phyloP scores from a whole-genome alignment of 169 alveolate species.

The Plasmodium yoelii region DNA sequence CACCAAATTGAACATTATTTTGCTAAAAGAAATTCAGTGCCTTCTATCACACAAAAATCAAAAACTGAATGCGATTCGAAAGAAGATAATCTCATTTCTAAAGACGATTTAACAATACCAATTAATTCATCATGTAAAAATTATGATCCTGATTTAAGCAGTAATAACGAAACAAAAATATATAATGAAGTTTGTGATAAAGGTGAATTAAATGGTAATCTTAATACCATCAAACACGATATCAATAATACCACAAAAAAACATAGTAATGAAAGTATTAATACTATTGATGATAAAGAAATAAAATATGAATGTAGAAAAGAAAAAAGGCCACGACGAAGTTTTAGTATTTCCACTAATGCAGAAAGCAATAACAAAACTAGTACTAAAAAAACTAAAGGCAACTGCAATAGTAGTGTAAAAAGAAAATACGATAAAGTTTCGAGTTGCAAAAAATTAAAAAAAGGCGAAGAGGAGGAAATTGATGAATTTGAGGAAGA shows the following conservation, averaged over 20 bases:
- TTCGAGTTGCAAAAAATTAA: background rate
- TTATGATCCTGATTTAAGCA: background rate
- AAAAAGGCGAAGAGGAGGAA: conserved; percentile 7
- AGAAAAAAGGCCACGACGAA: conserved; percentile 31
- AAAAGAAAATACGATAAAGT: conserved; percentile 4
- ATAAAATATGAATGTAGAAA: conserved; percentile 11
- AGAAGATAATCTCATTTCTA: conserved; percentile 8
- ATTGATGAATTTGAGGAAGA: background rate
- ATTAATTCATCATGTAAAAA: conserved; percentile 5
- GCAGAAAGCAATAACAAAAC: background rate
- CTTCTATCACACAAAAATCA: conserved; percentile 6
- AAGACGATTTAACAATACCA: background rate
- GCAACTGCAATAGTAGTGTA: background rate
- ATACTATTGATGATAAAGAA: background rate
- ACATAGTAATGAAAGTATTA: background rate
- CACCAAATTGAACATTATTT: conserved; percentile 62
- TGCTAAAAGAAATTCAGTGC: conserved; percentile 15
- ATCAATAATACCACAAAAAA: background rate
- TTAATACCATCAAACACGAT: background rate
- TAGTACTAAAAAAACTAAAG: conserved; percentile 21
- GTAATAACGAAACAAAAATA: background rate
- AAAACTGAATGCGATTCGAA: conserved; percentile 25
- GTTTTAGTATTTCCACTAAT: background rate
- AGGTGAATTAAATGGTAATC: background rate
- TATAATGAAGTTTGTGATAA: conserved; percentile 1